Base-by-base conservation (phyloP, 768 basidiomycete genomes). In the Russula olivacea region DNA sequence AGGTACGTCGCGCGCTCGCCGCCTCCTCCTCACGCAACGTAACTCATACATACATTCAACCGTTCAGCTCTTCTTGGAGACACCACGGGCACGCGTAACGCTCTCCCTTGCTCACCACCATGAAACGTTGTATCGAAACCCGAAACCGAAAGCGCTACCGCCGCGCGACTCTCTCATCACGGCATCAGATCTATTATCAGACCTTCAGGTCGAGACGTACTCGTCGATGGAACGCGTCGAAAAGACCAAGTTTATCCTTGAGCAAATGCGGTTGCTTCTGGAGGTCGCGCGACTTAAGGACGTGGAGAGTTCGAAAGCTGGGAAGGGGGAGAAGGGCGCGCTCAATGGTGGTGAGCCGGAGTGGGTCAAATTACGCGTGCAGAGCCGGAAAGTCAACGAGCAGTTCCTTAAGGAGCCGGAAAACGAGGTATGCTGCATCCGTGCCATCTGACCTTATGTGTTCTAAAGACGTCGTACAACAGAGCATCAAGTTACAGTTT, bases 141-240 rank as follows among this genome's bases (percentile, higher is more conserved):
- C 80, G 49, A 76, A 80, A 25, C 72, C 80, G 11, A 72, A 74
- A 23, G 68, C 77, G 30, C 55, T 74, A 0, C 55, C 71, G 3
- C 58, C 71, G 9, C 66, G 72, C 68, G 88, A 91, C 68, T 83
- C 87, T 47, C 76, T 93, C 43, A 85, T 89, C 69, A 88, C 86
- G 0, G 94, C 97, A 7, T 94, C 92, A 0, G 97, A 98, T 66
- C 77, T 98, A 32, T 80, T 98, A 64, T 88, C 88, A 25, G 97
- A 99, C 62, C 84, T 99, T 2, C 95, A 98, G 77, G 95, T 99
- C 43, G 97, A 99, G 76, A 98, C 97, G 1, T 99, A 98, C 73
- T 98, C 95, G 15, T 93, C 92, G 7, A 98, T 99, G 97, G 93
- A 98, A 67, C 86, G 94, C 63, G 78, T 90, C 71, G 97, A 99